Percentiles rank a stretch among this genome's conserved stretches.
These are phyloP conservation scores for Wickerhamiella azymoides DNA, from an alignment of 805 yeast genomes.

Conservation along the genomic window DNA sequence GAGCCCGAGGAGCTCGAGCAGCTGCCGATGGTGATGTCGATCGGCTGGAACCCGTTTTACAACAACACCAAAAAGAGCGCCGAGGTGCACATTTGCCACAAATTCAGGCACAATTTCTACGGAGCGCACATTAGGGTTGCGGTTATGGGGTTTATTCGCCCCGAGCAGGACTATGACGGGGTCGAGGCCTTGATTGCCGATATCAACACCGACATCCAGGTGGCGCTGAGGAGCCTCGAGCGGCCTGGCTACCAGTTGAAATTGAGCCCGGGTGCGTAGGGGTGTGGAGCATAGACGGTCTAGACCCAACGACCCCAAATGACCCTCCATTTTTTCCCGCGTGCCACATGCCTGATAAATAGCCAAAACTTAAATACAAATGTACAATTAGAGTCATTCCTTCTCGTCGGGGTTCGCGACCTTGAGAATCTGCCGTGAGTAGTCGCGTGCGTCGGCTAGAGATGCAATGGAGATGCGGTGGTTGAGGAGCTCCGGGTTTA, in stretches of 20 bases:
- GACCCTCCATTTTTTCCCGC: too few relatives aligned
- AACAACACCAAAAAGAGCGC: conserved; percentile 69
- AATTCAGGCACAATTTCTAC: conserved; percentile 55
- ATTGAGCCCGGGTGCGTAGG: background rate
- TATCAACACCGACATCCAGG: conserved; percentile 62
- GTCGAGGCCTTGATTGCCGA: conserved; percentile 74
- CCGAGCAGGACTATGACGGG: conserved; percentile 76
- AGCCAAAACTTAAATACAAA: conserved; percentile 9
- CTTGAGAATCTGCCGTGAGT: conserved; percentile 62
- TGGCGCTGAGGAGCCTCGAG: conserved; percentile 41
- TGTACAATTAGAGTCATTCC: conserved; percentile 8
- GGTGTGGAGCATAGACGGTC: too few relatives aligned
- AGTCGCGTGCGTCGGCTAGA: conserved; percentile 74
- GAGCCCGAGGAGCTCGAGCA: conserved; percentile 28
- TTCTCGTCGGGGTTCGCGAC: conserved; percentile 77
- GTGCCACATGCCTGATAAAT: background rate
- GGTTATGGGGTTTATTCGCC: conserved; percentile 80
- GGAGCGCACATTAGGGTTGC: conserved; percentile 62
- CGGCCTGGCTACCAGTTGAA: conserved; percentile 28
- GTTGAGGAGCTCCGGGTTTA: conserved; percentile 64
- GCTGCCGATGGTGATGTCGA: conserved; percentile 84
- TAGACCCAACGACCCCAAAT: too few relatives aligned
- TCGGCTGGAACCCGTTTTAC: conserved; percentile 93
- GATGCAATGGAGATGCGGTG: conserved; percentile 68
- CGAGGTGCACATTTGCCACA: conserved; percentile 68